Percentiles rank a stretch among this genome's conserved stretches.
Evolutionary conservation across 257 asterid species (phyloP).

Genomic region (Anisodus acutangulus): DNA sequence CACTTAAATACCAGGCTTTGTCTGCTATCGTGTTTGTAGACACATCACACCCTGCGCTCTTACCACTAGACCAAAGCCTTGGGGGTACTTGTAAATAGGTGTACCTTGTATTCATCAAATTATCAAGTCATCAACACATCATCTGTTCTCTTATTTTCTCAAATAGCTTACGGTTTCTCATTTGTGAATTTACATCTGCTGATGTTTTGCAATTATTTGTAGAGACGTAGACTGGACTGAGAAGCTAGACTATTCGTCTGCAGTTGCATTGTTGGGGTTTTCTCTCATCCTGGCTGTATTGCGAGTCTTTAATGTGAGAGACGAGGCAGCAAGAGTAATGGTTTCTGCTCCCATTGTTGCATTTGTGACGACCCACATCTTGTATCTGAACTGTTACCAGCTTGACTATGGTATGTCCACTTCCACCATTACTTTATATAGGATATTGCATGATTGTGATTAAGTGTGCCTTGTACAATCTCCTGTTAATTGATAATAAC

Average conservation of each 20-base stretch:
- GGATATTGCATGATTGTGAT: not conserved
- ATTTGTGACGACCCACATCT: constrained; percentile 70
- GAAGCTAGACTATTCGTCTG: constrained; percentile 81
- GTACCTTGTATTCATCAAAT: constrained; percentile 25
- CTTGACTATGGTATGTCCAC: constrained; percentile 65
- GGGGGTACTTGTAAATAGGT: not conserved
- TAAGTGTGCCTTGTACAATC: not conserved
- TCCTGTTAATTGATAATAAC: not conserved
- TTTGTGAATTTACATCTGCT: constrained; percentile 28
- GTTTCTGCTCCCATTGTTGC: constrained; percentile 82
- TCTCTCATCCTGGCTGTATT: constrained; percentile 70
- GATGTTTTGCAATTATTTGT: constrained; percentile 40
- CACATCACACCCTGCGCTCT: not conserved
- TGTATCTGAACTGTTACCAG: constrained; percentile 70
- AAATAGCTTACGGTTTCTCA: constrained; percentile 2
- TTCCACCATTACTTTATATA: constrained; percentile 7
- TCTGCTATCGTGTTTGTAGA: not conserved
- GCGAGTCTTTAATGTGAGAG: constrained; percentile 61
- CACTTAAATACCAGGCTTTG: not conserved
- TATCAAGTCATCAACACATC: constrained; percentile 5
- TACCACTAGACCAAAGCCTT: not conserved
- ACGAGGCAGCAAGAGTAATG: constrained; percentile 91
- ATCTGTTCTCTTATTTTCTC: constrained; percentile 18
- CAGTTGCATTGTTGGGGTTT: constrained; percentile 73
- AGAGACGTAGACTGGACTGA: constrained; percentile 84